These are phyloP conservation scores for Violaceomyces palustris DNA, from an alignment of 1,284 basidiomycete species.

Conservation along the genomic window DNA sequence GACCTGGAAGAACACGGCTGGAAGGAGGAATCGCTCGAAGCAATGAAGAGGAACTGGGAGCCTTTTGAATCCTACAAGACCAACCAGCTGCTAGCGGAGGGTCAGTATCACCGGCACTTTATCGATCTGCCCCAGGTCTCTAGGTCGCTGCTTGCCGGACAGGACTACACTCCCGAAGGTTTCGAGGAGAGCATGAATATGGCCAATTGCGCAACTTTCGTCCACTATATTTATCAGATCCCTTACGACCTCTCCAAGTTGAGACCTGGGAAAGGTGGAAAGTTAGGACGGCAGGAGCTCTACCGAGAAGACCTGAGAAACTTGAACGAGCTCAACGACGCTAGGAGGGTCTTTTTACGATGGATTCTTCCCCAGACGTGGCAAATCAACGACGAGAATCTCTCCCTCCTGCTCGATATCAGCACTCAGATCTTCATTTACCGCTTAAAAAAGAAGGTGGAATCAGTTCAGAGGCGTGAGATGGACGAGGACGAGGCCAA, in stretches of 20 bases:
- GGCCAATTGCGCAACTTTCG: constrained; percentile 41
- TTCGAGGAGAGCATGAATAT: constrained; percentile 32
- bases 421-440: constrained; percentile 40
- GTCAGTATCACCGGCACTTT: constrained; percentile 34
- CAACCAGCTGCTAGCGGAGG: constrained; percentile 31
- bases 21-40: constrained; percentile 21
- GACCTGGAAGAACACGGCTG: constrained; percentile 14
- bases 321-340: constrained; percentile 34
- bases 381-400: constrained; percentile 22
- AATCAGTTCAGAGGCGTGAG: constrained; percentile 5
- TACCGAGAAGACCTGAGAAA: constrained; percentile 16
- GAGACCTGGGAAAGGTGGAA: too few species aligned
- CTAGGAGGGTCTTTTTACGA: constrained; percentile 27
- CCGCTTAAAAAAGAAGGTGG: constrained; percentile 17
- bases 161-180: constrained; percentile 8
- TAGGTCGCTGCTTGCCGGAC: constrained; percentile 9
- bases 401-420: constrained; percentile 34
- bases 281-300: constrained; percentile 11
- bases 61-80: constrained; percentile 36
- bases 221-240: constrained; percentile 37
- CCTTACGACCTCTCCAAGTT: constrained; percentile 11
- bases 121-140: constrained; percentile 28
- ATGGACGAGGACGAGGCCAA: constrained; percentile 11
- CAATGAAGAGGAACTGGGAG: constrained; percentile 30
- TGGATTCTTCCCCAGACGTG: constrained; percentile 28